Percentiles rank a stretch among this genome's conserved stretches.
Evolutionary conservation across 108 stramenopile genomes (phyloP).

Genomic region (Nitzschia sp.): DNA sequence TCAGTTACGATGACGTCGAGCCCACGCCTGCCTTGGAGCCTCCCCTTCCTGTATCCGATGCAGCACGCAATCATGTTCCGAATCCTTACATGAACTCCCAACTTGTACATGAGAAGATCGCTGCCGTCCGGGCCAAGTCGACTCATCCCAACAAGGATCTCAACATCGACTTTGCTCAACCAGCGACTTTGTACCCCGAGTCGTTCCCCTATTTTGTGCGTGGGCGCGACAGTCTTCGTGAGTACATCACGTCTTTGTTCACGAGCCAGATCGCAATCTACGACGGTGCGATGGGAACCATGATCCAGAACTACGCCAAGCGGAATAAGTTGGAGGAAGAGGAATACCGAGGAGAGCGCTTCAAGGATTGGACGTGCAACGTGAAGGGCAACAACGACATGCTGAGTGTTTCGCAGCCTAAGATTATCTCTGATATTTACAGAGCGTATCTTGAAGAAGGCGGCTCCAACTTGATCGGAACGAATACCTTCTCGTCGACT

Average conservation of each 20-base stretch:
- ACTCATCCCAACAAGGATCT: constrained; percentile 72
- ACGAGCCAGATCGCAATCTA: constrained; percentile 88
- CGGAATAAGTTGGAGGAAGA: constrained; percentile 92
- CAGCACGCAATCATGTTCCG: constrained; percentile 81
- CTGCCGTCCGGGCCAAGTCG: constrained; percentile 71
- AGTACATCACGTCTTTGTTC: constrained; percentile 89
- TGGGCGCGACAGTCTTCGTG: constrained; percentile 89
- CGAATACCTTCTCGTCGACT: constrained; percentile 98
- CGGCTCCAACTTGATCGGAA: constrained; percentile 95
- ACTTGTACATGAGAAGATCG: constrained; percentile 79
- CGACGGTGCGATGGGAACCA: constrained; percentile 99
- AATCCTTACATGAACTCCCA: constrained; percentile 80
- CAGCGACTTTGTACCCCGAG: constrained; percentile 59
- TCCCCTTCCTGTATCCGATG: constrained; percentile 84
- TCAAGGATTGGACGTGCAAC: constrained; percentile 90
- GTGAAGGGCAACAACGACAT: constrained; percentile 99
- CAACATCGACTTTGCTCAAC: constrained; percentile 82
- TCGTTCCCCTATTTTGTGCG: constrained; percentile 90
- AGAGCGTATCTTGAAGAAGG: constrained; percentile 88
- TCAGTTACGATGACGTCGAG: constrained; percentile 76
- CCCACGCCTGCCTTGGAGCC: constrained; percentile 83
- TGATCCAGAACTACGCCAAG: constrained; percentile 98
- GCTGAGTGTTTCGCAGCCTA: constrained; percentile 94
- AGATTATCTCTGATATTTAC: constrained; percentile 96
- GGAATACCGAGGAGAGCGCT: constrained; percentile 95